phyloP scores from a whole-genome alignment of 768 basidiomycete species.

The Suillus spraguei region DNA sequence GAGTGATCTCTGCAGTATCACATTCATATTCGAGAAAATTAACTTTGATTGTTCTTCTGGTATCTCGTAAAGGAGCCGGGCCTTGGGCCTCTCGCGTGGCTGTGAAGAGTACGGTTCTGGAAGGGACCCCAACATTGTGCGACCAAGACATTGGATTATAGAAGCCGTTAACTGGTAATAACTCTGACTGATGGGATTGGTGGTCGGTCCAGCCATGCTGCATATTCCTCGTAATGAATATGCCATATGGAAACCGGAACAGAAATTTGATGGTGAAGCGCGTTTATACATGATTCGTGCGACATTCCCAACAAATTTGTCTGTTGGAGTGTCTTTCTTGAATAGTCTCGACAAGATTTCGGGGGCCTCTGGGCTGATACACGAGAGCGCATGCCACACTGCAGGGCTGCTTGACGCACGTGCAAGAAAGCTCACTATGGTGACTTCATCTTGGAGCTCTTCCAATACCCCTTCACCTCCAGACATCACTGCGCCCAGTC shows the following conservation, averaged over 20 bases:
- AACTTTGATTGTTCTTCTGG: constrained; percentile 8
- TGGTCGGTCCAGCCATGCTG: not conserved
- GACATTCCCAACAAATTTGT: constrained; percentile 25
- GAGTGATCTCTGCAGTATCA: not conserved
- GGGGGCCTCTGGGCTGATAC: not conserved
- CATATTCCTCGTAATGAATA: not conserved
- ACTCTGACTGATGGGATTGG: not conserved
- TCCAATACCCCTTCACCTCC: not conserved
- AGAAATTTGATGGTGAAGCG: not conserved
- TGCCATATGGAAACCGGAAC: not conserved
- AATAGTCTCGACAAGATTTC: not conserved
- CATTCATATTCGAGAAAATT: constrained; percentile 10
- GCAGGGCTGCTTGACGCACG: not conserved
- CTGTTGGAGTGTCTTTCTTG: not conserved
- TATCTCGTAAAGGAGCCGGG: constrained; percentile 6
- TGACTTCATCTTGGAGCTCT: constrained; percentile 4
- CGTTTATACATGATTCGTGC: constrained; percentile 34
- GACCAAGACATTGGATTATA: not conserved
- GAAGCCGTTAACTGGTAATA: not conserved
- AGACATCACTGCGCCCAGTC: constrained; percentile 1
- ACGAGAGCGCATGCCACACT: constrained; percentile 1
- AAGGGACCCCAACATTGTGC: constrained; percentile 1
- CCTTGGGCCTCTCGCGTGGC: constrained; percentile 7
- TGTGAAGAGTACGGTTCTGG: constrained; percentile 1
- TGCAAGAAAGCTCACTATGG: not conserved